Evolutionary conservation across 2,329 filamentous ascomycete species (phyloP).

Genomic region (Fusarium begoniae): DNA sequence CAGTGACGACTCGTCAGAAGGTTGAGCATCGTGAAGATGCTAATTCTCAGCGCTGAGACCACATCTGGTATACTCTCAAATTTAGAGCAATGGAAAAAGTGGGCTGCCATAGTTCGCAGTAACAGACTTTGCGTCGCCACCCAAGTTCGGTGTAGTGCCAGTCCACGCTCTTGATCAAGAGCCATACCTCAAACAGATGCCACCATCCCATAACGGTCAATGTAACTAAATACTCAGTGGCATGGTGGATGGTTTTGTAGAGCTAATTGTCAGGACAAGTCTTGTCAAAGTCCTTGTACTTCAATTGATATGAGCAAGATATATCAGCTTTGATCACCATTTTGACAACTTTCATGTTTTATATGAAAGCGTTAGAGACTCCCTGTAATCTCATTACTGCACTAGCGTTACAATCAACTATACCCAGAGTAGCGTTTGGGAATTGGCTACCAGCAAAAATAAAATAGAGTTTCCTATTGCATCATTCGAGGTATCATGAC

Average conservation of each 20-base stretch:
- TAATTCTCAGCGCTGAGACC: not conserved
- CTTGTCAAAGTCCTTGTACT: not conserved
- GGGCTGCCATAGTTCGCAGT: no score
- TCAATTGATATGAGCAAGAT: not conserved
- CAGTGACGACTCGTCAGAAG: no score
- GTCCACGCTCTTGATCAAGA: no score
- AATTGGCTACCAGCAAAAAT: not conserved
- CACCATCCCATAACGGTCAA: no score
- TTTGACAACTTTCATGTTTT: no score
- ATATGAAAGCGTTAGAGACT: no score
- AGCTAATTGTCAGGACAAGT: not conserved
- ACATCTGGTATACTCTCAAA: no score
- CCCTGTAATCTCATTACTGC: not conserved
- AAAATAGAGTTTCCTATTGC: not conserved
- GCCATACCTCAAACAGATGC: no score
- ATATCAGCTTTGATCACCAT: not conserved
- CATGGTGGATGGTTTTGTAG: no score
- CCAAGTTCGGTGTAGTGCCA: no score
- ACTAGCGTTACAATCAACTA: no score
- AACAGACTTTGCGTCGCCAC: not conserved
- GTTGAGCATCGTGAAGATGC: not conserved
- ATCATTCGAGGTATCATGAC: not conserved
- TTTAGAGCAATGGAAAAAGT: not conserved
- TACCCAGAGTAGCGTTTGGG: fast-evolving
- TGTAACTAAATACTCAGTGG: no score